Evolutionary conservation across 768 basidiomycete genomes (phyloP).

Genomic region (Kwoniella europaea): DNA sequence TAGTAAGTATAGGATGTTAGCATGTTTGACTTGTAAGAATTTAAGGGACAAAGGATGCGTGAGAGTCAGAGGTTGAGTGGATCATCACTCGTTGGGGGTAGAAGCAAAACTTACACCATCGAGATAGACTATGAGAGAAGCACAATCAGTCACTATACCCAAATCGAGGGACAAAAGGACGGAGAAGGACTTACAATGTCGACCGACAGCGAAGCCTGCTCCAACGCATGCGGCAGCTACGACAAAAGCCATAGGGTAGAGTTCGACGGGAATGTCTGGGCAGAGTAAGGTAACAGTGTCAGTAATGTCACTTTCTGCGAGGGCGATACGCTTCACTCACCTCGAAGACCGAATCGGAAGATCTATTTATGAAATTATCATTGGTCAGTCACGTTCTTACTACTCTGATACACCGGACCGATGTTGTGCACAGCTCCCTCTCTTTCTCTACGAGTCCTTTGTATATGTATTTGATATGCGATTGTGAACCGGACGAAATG

Average conservation of each 20-base stretch:
- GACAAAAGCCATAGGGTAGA: constrained; percentile 57
- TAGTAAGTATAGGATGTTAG: constrained; percentile 7
- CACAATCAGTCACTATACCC: constrained; percentile 4
- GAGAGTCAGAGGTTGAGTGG: too few species aligned
- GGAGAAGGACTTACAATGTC: constrained; percentile 38
- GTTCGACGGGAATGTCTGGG: constrained; percentile 56
- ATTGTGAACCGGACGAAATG: background rate
- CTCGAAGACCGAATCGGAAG: constrained; percentile 55
- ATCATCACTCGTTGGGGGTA: background rate
- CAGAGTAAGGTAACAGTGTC: background rate
- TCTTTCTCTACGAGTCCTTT: background rate
- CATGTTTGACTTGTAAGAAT: background rate
- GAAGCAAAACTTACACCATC: constrained; percentile 46
- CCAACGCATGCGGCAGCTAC: constrained; percentile 53
- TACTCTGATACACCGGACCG: too few species aligned
- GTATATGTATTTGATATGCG: background rate
- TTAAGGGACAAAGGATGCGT: too few species aligned
- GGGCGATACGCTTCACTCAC: constrained; percentile 23
- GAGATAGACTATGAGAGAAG: constrained; percentile 40
- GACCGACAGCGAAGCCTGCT: constrained; percentile 43
- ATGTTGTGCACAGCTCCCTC: too few species aligned
- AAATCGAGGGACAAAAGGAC: constrained; percentile 1
- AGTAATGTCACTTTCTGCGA: background rate
- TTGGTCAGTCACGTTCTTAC: background rate
- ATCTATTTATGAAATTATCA: constrained; percentile 27